phyloP scores from a whole-genome alignment of 2,329 filamentous ascomycete species.

The Penicillium sp. region DNA sequence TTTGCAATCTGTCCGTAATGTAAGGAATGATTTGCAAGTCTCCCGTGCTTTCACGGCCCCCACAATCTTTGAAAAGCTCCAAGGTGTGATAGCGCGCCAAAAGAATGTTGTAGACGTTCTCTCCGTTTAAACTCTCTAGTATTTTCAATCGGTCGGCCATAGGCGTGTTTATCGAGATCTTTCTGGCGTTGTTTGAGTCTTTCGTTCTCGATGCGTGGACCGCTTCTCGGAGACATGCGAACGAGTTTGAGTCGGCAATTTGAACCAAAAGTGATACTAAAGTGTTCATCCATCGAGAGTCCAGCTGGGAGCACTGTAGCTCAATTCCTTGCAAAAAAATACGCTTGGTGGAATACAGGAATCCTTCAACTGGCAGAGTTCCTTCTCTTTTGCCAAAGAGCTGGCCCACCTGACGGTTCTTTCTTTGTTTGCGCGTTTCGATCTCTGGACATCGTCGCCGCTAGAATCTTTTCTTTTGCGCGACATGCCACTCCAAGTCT shows the following conservation, averaged over 20 bases:
- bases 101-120: not conserved
- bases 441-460: not conserved
- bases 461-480: not conserved
- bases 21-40: not conserved
- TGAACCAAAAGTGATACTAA: not conserved
- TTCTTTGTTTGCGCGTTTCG: not conserved
- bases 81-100: not conserved
- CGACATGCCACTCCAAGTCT: not conserved
- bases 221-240: not conserved
- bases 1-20: not conserved
- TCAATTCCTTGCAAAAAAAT: not conserved
- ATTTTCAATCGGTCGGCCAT: not conserved
- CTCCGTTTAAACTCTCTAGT: not conserved
- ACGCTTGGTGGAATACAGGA: not conserved
- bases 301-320: not conserved
- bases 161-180: not conserved
- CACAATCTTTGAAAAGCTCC: not conserved
- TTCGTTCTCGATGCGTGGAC: not conserved
- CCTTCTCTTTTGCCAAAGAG: not conserved
- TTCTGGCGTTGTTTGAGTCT: not conserved
- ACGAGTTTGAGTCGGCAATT: not conserved
- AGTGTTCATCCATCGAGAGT: not conserved
- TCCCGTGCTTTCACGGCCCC: not conserved
- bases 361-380: not conserved
- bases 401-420: not conserved